Conservation (phyloP, 495 filamentous ascomycete genomes). For the Neurospora sp. region DNA sequence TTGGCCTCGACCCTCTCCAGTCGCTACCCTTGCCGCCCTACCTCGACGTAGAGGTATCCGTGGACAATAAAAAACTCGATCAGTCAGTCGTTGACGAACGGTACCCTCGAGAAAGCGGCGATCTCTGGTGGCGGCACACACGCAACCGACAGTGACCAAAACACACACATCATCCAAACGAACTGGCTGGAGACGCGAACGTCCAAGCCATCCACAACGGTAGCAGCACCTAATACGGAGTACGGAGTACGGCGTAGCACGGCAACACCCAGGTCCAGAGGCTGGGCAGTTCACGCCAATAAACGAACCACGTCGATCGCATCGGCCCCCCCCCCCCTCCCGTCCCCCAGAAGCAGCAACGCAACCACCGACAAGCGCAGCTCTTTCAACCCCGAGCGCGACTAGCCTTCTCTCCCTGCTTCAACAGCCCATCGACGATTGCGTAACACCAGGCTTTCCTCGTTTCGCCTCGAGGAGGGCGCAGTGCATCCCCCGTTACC, state of each 20-base stretch:
- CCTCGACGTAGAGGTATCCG: background rate
- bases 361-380: background rate
- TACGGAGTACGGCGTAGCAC: background rate
- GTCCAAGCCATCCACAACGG: background rate
- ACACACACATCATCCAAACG: background rate
- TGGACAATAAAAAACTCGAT: background rate
- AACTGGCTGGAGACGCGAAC: background rate
- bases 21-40: background rate
- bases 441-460: background rate
- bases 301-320: constrained; percentile 1
- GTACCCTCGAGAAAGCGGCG: no score
- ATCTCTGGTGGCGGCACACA: background rate
- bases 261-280: background rate
- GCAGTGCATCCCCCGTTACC: background rate
- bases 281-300: background rate
- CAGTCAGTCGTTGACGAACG: no score
- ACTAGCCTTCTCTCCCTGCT: background rate
- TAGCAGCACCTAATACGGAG: background rate
- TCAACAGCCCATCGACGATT: background rate
- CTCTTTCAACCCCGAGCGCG: background rate
- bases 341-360: background rate
- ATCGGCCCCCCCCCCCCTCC: background rate
- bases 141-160: background rate
- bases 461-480: background rate
- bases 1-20: background rate